Percentiles rank a stretch among this genome's conserved stretches.
These are phyloP conservation scores for Diaporthe aspalathi DNA, from an alignment of 2,329 filamentous ascomycete species.

Conservation along the genomic window DNA sequence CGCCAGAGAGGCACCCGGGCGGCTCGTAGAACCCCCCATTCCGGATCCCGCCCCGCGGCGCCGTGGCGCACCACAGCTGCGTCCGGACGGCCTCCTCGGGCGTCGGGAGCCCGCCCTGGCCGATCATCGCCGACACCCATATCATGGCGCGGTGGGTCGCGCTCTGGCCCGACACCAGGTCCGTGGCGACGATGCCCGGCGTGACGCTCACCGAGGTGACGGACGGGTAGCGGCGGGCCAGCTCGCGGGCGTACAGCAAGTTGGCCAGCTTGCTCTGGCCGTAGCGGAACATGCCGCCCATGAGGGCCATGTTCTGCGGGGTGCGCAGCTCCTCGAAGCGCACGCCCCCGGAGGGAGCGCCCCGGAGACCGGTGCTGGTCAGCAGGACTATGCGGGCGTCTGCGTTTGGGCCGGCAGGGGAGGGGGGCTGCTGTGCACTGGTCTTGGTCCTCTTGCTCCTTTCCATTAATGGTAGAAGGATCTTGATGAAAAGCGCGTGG, in stretches of 20 bases:
- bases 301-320: background rate
- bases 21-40: slow-evolving; percentile 3
- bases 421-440: too few relatives aligned
- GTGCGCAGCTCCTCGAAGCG: slow-evolving; percentile 42
- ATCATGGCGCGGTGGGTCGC: background rate
- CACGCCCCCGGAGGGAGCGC: slow-evolving; percentile 44
- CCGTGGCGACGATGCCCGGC: slow-evolving; percentile 53
- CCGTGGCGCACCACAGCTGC: background rate
- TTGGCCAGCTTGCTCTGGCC: slow-evolving; percentile 61
- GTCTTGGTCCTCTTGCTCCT: too few relatives aligned
- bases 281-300: slow-evolving; percentile 49
- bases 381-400: too few relatives aligned
- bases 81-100: background rate
- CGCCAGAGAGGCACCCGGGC: background rate
- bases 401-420: too few relatives aligned
- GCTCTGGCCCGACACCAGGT: slow-evolving; percentile 38
- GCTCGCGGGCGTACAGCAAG: slow-evolving; percentile 53
- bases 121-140: background rate
- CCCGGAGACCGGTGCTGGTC: too few relatives aligned
- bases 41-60: background rate
- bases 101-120: background rate
- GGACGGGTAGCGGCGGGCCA: slow-evolving; percentile 50
- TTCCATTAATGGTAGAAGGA: slow-evolving; percentile 48
- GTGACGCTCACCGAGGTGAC: slow-evolving; percentile 53
- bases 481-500: slow-evolving; percentile 54